Conservation (phyloP, 2,329 filamentous ascomycete genomes). For the Oidium heveae region DNA sequence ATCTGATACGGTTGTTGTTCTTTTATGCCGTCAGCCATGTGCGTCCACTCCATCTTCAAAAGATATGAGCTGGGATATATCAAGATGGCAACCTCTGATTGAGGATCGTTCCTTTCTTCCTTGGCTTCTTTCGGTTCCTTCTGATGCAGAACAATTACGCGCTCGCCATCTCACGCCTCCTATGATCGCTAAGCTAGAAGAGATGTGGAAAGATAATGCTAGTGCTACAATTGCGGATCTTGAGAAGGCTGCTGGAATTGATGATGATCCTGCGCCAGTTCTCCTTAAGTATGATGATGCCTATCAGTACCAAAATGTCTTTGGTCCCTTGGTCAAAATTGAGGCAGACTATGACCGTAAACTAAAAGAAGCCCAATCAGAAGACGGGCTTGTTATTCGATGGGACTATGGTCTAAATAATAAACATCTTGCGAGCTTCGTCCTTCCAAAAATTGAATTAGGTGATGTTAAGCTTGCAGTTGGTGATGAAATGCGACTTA, state of each 20-base stretch:
- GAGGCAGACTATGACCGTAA: conserved; percentile 98
- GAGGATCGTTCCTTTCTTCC: conserved; percentile 85
- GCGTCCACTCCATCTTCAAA: conserved; percentile 87
- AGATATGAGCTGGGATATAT: conserved; percentile 99
- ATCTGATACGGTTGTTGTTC: conserved; percentile 90
- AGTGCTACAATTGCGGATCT: conserved; percentile 72
- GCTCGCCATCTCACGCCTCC: conserved; percentile 81
- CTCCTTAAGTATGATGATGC: conserved; percentile 88
- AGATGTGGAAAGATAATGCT: conserved; percentile 94
- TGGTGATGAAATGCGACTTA: conserved; percentile 91
- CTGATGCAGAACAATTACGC: conserved; percentile 85
- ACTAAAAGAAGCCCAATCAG: conserved; percentile 90
- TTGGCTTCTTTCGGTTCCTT: conserved; percentile 76
- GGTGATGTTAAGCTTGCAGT: conserved; percentile 96
- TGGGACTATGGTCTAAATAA: conserved; percentile 95
- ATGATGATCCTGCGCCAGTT: conserved; percentile 86
- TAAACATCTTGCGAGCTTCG: conserved; percentile 87
- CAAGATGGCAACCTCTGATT: conserved; percentile 90
- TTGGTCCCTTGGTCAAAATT: conserved; percentile 93
- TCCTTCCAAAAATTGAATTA: conserved; percentile 87
- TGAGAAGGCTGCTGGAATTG: conserved; percentile 73
- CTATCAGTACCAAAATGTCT: conserved; percentile 97
- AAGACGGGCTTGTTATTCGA: conserved; percentile 78
- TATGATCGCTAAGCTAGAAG: conserved; percentile 87
- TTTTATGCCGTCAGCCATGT: conserved; percentile 89